Evolutionary conservation across 345 rosid species (phyloP), one percentile per base, ranked within the genome.

Genomic region (Raphanus raphanistrum): DNA sequence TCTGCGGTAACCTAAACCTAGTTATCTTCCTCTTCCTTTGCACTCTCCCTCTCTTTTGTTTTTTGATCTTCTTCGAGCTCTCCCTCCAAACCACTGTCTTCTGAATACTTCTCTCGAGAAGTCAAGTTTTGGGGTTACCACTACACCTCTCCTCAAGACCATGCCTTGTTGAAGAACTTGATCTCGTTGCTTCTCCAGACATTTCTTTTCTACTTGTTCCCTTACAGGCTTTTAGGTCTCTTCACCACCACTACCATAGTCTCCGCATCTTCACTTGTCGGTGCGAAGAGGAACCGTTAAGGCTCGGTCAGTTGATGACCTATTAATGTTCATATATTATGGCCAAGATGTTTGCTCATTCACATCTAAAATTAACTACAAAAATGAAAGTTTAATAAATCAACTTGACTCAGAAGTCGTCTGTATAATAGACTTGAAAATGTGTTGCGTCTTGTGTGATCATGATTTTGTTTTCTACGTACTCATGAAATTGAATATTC

Each of bases 31-130:
- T 45, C 28, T 26, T 82, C 55, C 28, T 84, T 36, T 38, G 72
- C n/a, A 67, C 80, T 65, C 29, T 82, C 11, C 87, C 88, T 43
- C 66, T 76, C 25, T 74, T 86, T 31, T 82, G 60, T 81, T 66
- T 74, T 79, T 76, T 75, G 66, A 12, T 78, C 43, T 71, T 70
- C 73, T 78, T 68, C 4, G 80, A 86, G 58, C 28, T 64, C 15
- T 35, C 70, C 9, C 76, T 82, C 33, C 83, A 76, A 4, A 61
- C 71, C n/a, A 29, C 79, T 0, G 0, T 86, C 43, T 57, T 36
- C 75, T 28, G 45, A 26, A 13, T 41, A 73, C 13, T 65, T 60
- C 16, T 9, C 71, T 16, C 8, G 33, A 0, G 27, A 76, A 62
- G 21, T 27, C 25, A n/a, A n/a, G 29, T 62, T 60, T 27, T 31